Evolutionary conservation across 192 early-diverging fungal species (phyloP).

Genomic region (Allomyces macrogynus): DNA sequence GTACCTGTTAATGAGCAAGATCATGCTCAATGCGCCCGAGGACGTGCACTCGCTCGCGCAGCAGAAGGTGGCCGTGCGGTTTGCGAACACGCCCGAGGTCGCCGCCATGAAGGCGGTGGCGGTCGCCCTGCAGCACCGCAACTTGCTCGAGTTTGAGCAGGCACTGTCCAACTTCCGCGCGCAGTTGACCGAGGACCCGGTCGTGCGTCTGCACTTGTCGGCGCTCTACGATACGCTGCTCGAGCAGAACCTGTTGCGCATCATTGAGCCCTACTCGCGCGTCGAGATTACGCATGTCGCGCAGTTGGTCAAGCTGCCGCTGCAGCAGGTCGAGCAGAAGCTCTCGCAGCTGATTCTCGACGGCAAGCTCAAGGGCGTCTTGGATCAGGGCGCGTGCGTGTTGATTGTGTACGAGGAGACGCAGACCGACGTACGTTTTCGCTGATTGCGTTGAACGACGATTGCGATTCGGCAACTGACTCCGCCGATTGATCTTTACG

Average conservation of each 20-base stretch:
- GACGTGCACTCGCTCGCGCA: constrained; percentile 82
- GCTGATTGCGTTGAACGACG: neutral
- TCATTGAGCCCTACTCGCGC: constrained; percentile 95
- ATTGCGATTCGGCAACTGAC: neutral
- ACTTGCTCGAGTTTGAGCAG: constrained; percentile 88
- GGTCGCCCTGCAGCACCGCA: constrained; percentile 87
- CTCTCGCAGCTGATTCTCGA: constrained; percentile 99
- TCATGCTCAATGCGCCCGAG: constrained; percentile 94
- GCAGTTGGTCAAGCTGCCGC: constrained; percentile 74
- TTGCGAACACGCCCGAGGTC: constrained; percentile 61
- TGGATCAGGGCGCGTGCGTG: constrained; percentile 93
- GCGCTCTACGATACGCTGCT: constrained; percentile 88
- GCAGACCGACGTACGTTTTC: constrained; percentile 46
- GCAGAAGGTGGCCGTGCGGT: constrained; percentile 75
- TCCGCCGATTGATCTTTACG: constrained; percentile 1
- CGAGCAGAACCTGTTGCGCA: constrained; percentile 86
- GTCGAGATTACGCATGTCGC: constrained; percentile 95
- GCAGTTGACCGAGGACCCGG: constrained; percentile 81
- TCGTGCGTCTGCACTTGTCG: constrained; percentile 79
- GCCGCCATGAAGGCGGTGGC: constrained; percentile 89
- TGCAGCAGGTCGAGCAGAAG: constrained; percentile 85
- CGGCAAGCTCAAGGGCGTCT: constrained; percentile 79
- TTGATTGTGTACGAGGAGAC: constrained; percentile 86
- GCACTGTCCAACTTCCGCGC: constrained; percentile 62
- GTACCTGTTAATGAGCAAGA: constrained; percentile 98